Percentiles rank a stretch among this genome's conserved stretches.
Conservation (phyloP, 306 rosid species). For the Lotus japonicus region DNA sequence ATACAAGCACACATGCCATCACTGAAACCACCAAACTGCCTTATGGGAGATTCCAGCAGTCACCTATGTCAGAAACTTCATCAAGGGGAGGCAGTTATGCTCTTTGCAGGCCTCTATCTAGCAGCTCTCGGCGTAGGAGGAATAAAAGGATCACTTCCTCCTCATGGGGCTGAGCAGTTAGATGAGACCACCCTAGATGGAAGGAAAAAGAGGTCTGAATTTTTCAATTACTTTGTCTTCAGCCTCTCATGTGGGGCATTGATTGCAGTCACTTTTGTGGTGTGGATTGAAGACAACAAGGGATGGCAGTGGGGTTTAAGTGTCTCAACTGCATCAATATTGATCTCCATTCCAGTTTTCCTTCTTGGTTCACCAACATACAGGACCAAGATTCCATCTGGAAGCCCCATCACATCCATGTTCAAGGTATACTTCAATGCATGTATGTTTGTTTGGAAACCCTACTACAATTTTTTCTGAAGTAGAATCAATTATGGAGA, state of each 20-base stretch:
- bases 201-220: conserved; percentile 57
- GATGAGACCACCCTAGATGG: conserved; percentile 54
- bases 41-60: conserved; percentile 18
- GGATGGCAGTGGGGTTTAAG: conserved; percentile 93
- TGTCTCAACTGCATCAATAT: conserved; percentile 48
- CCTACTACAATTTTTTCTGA: too few species aligned
- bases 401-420: conserved; percentile 69
- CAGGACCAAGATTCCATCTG: conserved; percentile 57
- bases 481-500: too few species aligned
- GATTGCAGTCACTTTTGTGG: conserved; percentile 69
- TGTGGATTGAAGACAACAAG: conserved; percentile 84
- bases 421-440: conserved; percentile 41
- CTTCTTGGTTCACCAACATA: conserved; percentile 58
- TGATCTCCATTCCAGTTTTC: conserved; percentile 67
- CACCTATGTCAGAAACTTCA: conserved; percentile 43
- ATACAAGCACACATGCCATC: conserved; percentile 62
- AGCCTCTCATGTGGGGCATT: conserved; percentile 74
- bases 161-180: conserved; percentile 83
- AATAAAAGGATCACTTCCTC: conserved; percentile 79
- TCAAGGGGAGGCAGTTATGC: conserved; percentile 41
- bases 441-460: too few species aligned
- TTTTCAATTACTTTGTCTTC: conserved; percentile 70
- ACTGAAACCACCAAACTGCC: conserved; percentile 56
- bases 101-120: conserved; percentile 67
- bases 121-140: conserved; percentile 91